Percentiles rank a stretch among this genome's conserved stretches.
phyloP scores from a whole-genome alignment of 2,329 filamentous ascomycete species.

The Trichophyton rubrum region DNA sequence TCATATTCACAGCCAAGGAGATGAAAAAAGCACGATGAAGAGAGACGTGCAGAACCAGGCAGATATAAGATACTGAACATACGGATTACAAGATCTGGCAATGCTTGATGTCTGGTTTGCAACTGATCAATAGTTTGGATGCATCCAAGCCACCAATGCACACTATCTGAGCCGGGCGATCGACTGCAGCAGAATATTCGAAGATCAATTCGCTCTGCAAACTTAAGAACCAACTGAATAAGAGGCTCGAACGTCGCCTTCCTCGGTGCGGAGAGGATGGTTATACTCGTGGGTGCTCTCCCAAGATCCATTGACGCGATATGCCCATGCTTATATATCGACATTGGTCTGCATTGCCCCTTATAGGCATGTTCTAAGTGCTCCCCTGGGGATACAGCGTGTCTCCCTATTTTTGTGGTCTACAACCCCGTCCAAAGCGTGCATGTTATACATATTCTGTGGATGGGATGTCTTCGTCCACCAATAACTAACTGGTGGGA shows the following conservation, averaged over 20 bases:
- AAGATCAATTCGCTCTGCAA: background rate
- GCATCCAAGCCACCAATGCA: background rate
- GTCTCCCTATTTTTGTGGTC: background rate
- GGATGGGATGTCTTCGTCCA: background rate
- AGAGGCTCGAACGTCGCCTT: background rate
- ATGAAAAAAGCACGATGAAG: background rate
- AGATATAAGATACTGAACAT: background rate
- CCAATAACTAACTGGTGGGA: background rate
- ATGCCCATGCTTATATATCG: background rate
- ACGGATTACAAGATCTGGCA: background rate
- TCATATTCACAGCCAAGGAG: background rate
- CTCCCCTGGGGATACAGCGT: background rate
- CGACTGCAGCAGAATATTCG: background rate
- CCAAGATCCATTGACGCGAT: background rate
- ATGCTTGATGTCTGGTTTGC: background rate
- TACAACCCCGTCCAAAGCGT: background rate
- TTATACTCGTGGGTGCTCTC: background rate
- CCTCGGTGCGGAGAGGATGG: background rate
- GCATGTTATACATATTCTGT: background rate
- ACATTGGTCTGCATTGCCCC: background rate
- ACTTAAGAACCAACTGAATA: background rate
- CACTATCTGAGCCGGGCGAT: background rate
- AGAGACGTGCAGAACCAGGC: background rate
- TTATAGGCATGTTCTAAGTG: background rate
- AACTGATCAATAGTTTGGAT: conserved; percentile 1